These are phyloP conservation scores for Ochetophila trinervis DNA, from an alignment of 306 rosid species.

Conservation along the genomic window DNA sequence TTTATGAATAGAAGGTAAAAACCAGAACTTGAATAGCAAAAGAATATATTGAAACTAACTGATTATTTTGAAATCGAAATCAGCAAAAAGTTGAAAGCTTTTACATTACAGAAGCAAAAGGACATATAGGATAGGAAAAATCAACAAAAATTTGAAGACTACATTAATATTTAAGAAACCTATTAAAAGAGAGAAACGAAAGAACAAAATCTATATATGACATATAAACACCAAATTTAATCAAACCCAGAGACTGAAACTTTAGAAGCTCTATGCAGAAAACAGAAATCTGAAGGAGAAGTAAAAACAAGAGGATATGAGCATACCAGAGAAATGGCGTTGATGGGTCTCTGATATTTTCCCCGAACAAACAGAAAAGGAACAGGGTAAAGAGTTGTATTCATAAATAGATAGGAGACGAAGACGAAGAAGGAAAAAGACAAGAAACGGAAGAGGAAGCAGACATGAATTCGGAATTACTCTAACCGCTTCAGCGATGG, in stretches of 20 bases:
- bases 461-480: conserved; percentile 30
- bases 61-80: too few species aligned
- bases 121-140: conserved; percentile 6
- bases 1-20: too few species aligned
- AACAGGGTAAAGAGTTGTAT: conserved; percentile 26
- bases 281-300: conserved; percentile 15
- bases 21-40: too few species aligned
- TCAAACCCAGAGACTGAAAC: conserved; percentile 22
- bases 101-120: neutral
- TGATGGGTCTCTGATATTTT: conserved; percentile 7
- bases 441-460: neutral
- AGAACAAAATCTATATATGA: conserved; percentile 11
- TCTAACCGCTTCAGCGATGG: conserved; percentile 40
- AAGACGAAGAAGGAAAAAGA: conserved; percentile 14
- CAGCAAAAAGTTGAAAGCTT: too few species aligned
- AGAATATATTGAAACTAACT: too few species aligned
- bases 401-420: conserved; percentile 6
- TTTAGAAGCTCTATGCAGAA: neutral
- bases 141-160: conserved; percentile 11
- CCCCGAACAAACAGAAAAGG: conserved; percentile 11
- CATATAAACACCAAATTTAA: neutral
- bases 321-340: conserved; percentile 17
- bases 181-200: conserved; percentile 11
- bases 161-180: conserved; percentile 19
- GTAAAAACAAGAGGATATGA: conserved; percentile 1